Evolutionary conservation across 495 filamentous ascomycete species (phyloP).

Genomic region (Astrothelium subdiscretum): DNA sequence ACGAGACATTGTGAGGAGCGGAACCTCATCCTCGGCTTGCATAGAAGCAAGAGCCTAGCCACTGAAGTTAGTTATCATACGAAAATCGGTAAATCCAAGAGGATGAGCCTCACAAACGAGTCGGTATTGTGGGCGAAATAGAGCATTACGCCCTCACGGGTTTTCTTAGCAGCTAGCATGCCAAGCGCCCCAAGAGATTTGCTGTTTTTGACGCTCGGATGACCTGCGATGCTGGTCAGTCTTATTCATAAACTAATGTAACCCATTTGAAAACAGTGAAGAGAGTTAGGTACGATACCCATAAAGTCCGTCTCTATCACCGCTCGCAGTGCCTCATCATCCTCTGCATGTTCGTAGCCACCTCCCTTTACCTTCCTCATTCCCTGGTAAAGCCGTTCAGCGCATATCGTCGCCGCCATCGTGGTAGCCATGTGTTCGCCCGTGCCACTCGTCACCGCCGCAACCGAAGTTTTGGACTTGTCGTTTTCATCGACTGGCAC

Average conservation of each 20-base stretch:
- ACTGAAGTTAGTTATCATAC: background rate
- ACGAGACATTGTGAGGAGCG: constrained; percentile 77
- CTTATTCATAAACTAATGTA: background rate
- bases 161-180: constrained; percentile 73
- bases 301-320: constrained; percentile 75
- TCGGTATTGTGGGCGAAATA: constrained; percentile 92
- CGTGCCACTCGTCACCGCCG: constrained; percentile 79
- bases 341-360: constrained; percentile 47
- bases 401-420: constrained; percentile 67
- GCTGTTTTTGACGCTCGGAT: constrained; percentile 63
- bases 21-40: constrained; percentile 57
- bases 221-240: constrained; percentile 35
- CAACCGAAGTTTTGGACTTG: constrained; percentile 49
- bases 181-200: constrained; percentile 68
- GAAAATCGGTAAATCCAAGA: background rate
- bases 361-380: constrained; percentile 48
- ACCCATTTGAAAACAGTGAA: background rate
- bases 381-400: constrained; percentile 59
- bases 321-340: constrained; percentile 57
- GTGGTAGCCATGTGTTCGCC: constrained; percentile 96
- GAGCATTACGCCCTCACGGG: constrained; percentile 53
- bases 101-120: constrained; percentile 51
- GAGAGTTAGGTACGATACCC: constrained; percentile 29
- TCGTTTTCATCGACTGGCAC: constrained; percentile 59
- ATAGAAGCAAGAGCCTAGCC: constrained; percentile 68